phyloP scores from a whole-genome alignment of 164 flowering plant genomes.

The Annona cherimola region DNA sequence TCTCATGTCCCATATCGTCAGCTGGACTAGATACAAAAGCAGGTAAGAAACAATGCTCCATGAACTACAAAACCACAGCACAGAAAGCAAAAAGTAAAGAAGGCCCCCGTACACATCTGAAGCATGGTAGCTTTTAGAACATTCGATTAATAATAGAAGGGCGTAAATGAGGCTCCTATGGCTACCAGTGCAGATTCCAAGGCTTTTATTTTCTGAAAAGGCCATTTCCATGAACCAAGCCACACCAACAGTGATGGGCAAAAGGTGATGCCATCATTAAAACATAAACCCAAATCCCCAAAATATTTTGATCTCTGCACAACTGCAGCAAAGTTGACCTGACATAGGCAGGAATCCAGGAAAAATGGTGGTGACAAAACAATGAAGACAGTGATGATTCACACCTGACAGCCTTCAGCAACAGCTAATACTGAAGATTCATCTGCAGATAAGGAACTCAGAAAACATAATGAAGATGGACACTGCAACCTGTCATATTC shows the following conservation, averaged over 20 bases:
- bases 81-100: no score
- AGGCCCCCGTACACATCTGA: no score
- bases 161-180: no score
- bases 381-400: background rate
- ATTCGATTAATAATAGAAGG: no score
- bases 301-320: no score
- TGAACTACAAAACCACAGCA: no score
- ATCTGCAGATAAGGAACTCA: constrained; percentile 32
- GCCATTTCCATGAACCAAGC: no score
- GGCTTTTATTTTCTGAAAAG: no score
- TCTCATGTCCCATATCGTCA: constrained; percentile 78
- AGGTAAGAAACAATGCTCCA: constrained; percentile 9
- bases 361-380: background rate
- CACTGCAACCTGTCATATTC: constrained; percentile 51
- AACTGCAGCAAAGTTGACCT: background rate
- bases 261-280: no score
- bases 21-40: constrained; percentile 29
- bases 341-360: background rate
- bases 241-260: background rate
- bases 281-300: no score
- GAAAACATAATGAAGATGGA: constrained; percentile 62
- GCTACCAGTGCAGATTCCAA: no score
- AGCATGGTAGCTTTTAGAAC: no score
- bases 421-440: constrained; percentile 53
- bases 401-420: constrained; percentile 85